Conservation (phyloP, 257 asterid genomes). For the Pogostemon cablin region DNA sequence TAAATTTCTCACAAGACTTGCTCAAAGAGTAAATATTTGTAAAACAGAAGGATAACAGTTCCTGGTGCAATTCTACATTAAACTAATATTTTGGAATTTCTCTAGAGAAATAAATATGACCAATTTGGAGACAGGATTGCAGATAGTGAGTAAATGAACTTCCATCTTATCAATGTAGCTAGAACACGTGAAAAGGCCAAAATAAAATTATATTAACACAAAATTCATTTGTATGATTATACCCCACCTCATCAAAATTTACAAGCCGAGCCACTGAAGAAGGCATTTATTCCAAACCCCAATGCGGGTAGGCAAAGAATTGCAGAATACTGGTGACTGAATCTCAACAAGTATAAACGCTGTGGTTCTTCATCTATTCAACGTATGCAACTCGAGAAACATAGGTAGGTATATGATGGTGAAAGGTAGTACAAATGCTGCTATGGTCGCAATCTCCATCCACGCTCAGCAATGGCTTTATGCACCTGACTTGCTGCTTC, state of each 20-base stretch:
- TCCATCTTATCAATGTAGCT: neutral
- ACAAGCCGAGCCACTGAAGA: conserved; percentile 39
- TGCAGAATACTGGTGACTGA: conserved; percentile 22
- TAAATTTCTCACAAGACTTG: too few species aligned
- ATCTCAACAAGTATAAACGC: conserved; percentile 29
- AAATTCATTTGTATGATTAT: neutral
- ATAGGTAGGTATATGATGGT: neutral
- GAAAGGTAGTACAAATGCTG: conserved; percentile 26
- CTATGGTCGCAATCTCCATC: conserved; percentile 81
- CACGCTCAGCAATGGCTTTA: conserved; percentile 80
- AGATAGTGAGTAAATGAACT: too few species aligned
- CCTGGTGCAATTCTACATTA: too few species aligned
- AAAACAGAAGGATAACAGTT: too few species aligned
- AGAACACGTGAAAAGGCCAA: neutral
- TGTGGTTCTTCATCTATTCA: conserved; percentile 29
- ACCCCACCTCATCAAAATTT: conserved; percentile 30
- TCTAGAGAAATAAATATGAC: too few species aligned
- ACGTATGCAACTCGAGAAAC: neutral
- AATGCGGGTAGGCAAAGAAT: conserved; percentile 37
- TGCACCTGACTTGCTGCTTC: conserved; percentile 82
- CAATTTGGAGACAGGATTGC: too few species aligned
- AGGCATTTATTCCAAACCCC: conserved; percentile 46
- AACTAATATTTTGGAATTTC: too few species aligned
- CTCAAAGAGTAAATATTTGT: too few species aligned
- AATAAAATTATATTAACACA: neutral